A percentile compares a stretch with the other conserved stretches of the same genome.
Evolutionary conservation across 305 asterid genomes (phyloP).

Genomic region (Coffea humblotiana): DNA sequence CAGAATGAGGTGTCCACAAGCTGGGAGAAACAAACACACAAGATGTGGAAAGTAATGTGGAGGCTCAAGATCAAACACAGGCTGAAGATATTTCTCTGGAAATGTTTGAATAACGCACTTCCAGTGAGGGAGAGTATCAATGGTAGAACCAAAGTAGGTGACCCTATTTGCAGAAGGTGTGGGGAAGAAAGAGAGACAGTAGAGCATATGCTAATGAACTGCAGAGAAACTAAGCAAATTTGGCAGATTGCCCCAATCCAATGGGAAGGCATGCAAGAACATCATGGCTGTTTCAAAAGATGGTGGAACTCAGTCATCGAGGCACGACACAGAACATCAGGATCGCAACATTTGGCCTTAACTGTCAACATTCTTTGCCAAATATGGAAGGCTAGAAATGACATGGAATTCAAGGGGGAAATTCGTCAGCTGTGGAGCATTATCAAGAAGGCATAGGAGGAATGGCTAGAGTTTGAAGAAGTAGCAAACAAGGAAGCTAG

Average conservation of each 20-base stretch:
- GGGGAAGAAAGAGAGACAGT: not conserved
- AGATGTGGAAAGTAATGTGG: not conserved
- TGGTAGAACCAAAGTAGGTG: accelerated
- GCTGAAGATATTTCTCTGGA: not conserved
- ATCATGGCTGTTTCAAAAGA: no score
- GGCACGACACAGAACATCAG: accelerated
- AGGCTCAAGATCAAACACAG: no score
- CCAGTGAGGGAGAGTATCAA: not conserved
- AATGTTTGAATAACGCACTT: accelerated
- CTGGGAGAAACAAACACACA: no score
- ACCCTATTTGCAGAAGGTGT: not conserved
- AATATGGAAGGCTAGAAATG: no score
- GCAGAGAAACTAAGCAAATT: accelerated
- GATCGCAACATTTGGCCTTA: accelerated
- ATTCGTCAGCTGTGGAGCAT: accelerated
- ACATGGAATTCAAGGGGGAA: no score
- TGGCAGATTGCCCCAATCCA: no score
- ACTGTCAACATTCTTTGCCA: no score
- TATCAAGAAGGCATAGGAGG: no score
- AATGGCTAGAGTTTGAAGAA: no score
- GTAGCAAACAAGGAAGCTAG: accelerated
- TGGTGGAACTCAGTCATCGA: accelerated
- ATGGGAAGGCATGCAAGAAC: no score
- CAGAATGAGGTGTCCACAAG: no score
- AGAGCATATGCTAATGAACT: not conserved